phyloP scores from a whole-genome alignment of 2,329 filamentous ascomycete species.

The Botrytis porri region DNA sequence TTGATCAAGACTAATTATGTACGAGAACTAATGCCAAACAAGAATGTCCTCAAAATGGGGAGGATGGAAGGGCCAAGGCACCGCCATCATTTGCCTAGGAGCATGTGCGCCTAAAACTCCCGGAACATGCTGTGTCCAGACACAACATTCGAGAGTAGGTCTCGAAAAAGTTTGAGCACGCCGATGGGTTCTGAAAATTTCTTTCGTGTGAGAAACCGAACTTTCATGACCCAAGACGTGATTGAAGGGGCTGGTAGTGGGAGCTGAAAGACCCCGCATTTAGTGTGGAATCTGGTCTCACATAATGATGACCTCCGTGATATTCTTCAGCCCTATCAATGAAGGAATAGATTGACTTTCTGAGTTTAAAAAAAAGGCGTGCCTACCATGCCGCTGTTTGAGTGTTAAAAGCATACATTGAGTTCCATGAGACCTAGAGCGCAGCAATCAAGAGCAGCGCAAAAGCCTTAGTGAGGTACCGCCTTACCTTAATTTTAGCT shows the following conservation, averaged over 20 bases:
- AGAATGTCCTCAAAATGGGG: neutral
- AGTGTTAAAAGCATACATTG: too few species aligned
- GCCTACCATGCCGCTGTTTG: neutral
- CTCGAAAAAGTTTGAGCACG: neutral
- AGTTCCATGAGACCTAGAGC: neutral
- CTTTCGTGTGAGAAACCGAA: neutral
- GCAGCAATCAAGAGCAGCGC: neutral
- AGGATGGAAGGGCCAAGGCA: neutral
- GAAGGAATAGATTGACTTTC: neutral
- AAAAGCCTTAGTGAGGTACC: neutral
- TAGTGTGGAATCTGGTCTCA: neutral
- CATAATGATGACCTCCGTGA: neutral
- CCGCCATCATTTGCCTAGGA: neutral
- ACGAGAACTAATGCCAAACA: neutral
- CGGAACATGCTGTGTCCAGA: neutral
- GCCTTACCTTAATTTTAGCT: neutral
- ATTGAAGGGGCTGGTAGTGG: neutral
- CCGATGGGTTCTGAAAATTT: neutral
- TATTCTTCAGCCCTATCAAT: neutral
- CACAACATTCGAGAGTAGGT: too few species aligned
- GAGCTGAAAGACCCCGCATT: slow-evolving; percentile 5
- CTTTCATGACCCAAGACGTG: neutral
- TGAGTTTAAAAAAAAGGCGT: neutral
- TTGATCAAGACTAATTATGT: neutral
- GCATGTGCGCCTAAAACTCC: neutral